Evolutionary conservation across 129 eudicot genomes (phyloP), one percentile per base, ranked within the genome.

Genomic region (Logfia minima): DNA sequence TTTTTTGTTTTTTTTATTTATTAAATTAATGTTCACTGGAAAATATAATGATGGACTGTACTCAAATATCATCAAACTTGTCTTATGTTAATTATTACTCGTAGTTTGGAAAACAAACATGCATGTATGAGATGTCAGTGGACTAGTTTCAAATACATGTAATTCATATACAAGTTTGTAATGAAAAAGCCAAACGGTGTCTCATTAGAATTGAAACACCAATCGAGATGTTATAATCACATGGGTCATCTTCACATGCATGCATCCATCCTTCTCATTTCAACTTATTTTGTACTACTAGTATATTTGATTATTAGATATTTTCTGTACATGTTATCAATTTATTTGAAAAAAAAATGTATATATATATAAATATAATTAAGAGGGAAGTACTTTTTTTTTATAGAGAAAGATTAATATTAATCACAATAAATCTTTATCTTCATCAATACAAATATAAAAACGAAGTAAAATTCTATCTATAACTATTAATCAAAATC

Each of bases 181-280:
- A 71, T 72, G 75, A 58, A 72, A 82, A 77, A 82, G 82, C 78
- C 79, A 82, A 82, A 76, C 60, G 68, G 78, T 71, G 82, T 77
- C 82, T 82, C 76, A 76, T 82, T 82, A 70, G 68, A 69, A 55
- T 41, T 41, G 31, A 6, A 45, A 13, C 55, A 48, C 55, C 61
- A 35, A 10, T 56, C 62, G 62, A 71, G 62, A 79, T 71, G 72
- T 79, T 68, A 77, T 35, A 53, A 61, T 56, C 68, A 70, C 24
- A 77, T n/a, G 68, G 60, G 60, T 77, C 75, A 68, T 69, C 45
- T 77, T 28, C 81, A 77, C 81, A 58, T 68, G 81, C 75, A 52
- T 26, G 18, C 48, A 64, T 64, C 68, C 29, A 4, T 35, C 35
- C 26, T 3, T 68, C 31, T 58, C 68, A 68, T 39, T 56, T 19